phyloP scores from a whole-genome alignment of 371 early-diverging fungal species.

The Mortierella sp. region DNA sequence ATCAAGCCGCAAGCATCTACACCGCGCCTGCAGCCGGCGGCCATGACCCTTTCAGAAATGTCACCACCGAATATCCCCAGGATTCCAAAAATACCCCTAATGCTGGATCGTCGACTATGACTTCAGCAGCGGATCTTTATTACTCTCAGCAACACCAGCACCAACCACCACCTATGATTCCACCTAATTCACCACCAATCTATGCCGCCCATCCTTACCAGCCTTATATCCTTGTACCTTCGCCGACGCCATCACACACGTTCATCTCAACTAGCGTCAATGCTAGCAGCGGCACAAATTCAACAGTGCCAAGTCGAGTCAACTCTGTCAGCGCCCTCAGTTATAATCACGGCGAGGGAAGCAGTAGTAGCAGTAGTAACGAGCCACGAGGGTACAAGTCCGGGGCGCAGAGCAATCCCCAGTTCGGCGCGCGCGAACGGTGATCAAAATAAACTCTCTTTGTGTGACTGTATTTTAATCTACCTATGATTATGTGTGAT shows the following conservation, averaged over 20 bases:
- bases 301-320: neutral
- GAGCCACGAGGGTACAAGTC: neutral
- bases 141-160: neutral
- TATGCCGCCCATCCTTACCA: conserved; percentile 11
- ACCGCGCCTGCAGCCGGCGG: neutral
- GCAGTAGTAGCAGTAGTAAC: neutral
- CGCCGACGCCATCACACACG: neutral
- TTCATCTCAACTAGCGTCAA: neutral
- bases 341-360: neutral
- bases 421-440: conserved; percentile 7
- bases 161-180: neutral
- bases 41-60: neutral
- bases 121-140: neutral
- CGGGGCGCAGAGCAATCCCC: neutral
- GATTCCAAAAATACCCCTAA: neutral
- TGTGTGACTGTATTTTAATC: neutral
- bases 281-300: neutral
- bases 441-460: neutral
- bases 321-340: neutral
- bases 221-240: neutral
- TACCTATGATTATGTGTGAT: neutral
- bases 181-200: neutral
- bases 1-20: neutral
- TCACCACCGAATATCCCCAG: neutral
- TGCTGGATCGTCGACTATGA: neutral